These are phyloP conservation scores for Calocera cornea DNA, from an alignment of 768 basidiomycete genomes.

Conservation along the genomic window DNA sequence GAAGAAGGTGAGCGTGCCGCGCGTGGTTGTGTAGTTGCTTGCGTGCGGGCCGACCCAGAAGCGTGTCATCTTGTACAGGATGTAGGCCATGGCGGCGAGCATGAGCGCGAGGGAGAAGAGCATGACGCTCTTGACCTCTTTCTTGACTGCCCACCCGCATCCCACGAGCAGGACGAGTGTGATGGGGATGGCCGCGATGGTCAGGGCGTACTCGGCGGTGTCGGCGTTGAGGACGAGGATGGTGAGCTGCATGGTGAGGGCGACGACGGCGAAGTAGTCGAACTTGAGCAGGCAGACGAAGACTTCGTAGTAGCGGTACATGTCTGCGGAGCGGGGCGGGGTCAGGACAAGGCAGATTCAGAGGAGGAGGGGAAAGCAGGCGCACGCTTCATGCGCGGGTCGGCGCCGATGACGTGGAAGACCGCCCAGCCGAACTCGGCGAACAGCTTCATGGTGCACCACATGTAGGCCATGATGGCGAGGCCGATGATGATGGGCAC, in stretches of 20 bases:
- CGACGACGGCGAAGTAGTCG: conserved; percentile 77
- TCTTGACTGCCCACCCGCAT: conserved; percentile 57
- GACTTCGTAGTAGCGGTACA: conserved; percentile 82
- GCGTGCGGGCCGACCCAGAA: conserved; percentile 54
- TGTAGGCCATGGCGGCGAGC: conserved; percentile 40
- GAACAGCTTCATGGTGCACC: conserved; percentile 57
- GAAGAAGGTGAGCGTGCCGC: conserved; percentile 67
- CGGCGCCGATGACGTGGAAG: conserved; percentile 74
- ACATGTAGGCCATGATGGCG: conserved; percentile 53
- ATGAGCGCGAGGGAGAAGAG: conserved; percentile 55
- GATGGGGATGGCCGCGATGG: conserved; percentile 70
- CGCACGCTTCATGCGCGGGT: conserved; percentile 70
- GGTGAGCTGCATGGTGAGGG: conserved; percentile 84
- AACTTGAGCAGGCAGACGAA: conserved; percentile 80
- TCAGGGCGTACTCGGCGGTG: conserved; percentile 68
- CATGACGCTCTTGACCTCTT: conserved; percentile 69
- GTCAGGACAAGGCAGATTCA: too few relatives aligned
- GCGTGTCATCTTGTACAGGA: conserved; percentile 75
- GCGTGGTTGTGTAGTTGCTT: conserved; percentile 50
- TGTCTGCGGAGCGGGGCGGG: too few relatives aligned
- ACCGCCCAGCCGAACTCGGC: conserved; percentile 84
- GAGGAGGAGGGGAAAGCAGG: conserved; percentile 5
- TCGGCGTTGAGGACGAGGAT: conserved; percentile 54
- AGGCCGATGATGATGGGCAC: conserved; percentile 54
- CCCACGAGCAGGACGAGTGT: conserved; percentile 52